Conservation (phyloP, 768 basidiomycete species). For the Mycena galopus region DNA sequence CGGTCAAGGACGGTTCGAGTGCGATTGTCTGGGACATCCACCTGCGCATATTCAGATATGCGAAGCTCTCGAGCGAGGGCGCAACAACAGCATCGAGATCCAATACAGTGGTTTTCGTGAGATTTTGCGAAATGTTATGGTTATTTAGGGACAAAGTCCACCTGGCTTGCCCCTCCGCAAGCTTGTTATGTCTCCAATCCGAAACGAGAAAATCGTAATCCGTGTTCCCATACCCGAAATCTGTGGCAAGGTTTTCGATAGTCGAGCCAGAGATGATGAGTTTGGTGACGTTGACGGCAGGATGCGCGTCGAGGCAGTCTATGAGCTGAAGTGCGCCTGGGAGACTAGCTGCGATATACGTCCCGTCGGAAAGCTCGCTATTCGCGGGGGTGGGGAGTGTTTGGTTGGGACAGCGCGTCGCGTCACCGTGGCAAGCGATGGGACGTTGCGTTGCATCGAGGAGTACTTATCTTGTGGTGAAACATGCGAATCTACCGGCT, state of each 20-base stretch:
- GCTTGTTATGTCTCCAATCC: not conserved
- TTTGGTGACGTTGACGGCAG: constrained; percentile 10
- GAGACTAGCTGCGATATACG: constrained; percentile 26
- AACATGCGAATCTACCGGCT: not conserved
- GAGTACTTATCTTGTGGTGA: too few species aligned
- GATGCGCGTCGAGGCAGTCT: constrained; percentile 26
- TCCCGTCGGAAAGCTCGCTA: constrained; percentile 24
- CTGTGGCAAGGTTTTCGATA: constrained; percentile 20
- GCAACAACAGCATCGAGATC: constrained; percentile 20
- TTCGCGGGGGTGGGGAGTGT: constrained; percentile 14
- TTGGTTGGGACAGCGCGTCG: not conserved
- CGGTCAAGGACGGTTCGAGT: constrained; percentile 15
- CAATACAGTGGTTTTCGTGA: not conserved
- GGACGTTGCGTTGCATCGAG: not conserved
- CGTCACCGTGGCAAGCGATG: not conserved
- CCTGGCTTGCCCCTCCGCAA: not conserved
- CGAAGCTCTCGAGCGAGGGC: constrained; percentile 29
- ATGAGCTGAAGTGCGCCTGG: constrained; percentile 13
- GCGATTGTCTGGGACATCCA: constrained; percentile 6
- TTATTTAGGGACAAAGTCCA: constrained; percentile 20
- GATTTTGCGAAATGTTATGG: constrained; percentile 8
- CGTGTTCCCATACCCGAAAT: constrained; percentile 26
- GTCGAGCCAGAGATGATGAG: constrained; percentile 31
- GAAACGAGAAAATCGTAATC: not conserved
- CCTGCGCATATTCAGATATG: constrained; percentile 15